Base-by-base conservation (phyloP, 2,329 filamentous ascomycete species). In the Aspergillus felis region DNA sequence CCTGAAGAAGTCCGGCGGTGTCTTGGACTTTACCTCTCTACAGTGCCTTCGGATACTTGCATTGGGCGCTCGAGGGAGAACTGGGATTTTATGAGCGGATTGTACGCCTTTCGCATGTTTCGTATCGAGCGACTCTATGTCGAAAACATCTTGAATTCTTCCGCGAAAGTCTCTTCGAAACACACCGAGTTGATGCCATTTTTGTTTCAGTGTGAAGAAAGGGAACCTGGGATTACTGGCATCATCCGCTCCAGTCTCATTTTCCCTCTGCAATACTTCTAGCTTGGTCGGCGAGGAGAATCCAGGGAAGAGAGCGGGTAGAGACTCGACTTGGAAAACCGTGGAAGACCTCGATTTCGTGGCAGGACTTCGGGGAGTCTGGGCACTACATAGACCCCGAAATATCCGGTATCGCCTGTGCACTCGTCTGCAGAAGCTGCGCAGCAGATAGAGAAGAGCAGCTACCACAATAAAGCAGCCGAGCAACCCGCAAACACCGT, bases 1-100 rank as follows among this genome's bases (percentile, higher is more conserved):
- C n/a, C 35, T 27, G 24, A 27, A 41, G 28, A 27, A 22, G 8
- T 27, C 25, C 20, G 42, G 10, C 38, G 25, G 38, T 4, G 17
- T 12, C 8, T 8, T 22, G 10, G 20, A 22, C 14, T 25, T 17
- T 24, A 27, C 25, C 20, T 25, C 38, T 20, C 7, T 12, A 14
- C 41, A 29, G 32, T 53, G 28, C 46, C 41, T 51, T 12, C 58
- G 58, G 14, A 65, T 41, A 17, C 51, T 66, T 48, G 58, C 62
- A 50, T 63, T 65, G 4, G 58, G 56, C 10, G 64, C 65, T 52
- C 61, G 60, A 32, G 65, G 64, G 41, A 67, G 62, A 32, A 66
- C 62, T 27, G 59, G 64, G n/a, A 64, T 50, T 27, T 52, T 56
- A 28, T 61, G 55, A n/a, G 25, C 38, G 17, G 29, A 17, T 27